Evolutionary conservation across 352 stramenopile genomes (phyloP).

Genomic region (Phytophthora sp.): DNA sequence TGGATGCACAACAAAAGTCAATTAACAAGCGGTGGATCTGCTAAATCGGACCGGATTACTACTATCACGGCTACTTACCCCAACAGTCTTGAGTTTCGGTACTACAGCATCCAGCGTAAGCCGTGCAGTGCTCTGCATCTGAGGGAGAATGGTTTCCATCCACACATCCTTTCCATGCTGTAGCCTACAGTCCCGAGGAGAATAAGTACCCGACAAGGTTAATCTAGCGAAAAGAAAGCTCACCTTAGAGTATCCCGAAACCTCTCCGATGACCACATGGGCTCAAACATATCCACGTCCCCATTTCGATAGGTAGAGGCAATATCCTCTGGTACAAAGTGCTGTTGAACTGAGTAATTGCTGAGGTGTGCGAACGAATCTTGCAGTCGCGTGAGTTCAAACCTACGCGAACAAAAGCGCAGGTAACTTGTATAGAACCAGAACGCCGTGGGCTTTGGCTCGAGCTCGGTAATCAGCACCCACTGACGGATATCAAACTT

Average conservation of each 20-base stretch:
- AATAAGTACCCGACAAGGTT: background rate
- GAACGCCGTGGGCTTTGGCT: constrained; percentile 55
- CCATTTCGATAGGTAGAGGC: background rate
- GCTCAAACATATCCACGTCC: constrained; percentile 17
- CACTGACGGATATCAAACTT: constrained; percentile 92
- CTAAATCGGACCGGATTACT: background rate
- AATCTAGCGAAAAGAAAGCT: background rate
- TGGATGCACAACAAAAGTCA: constrained; percentile 25
- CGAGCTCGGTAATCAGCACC: constrained; percentile 73
- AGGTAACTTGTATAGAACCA: constrained; percentile 81
- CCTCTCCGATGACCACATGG: constrained; percentile 69
- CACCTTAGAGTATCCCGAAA: constrained; percentile 53
- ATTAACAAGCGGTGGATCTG: background rate
- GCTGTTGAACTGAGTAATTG: constrained; percentile 88
- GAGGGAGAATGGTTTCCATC: constrained; percentile 49
- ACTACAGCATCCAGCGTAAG: constrained; percentile 47
- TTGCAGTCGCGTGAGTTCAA: constrained; percentile 47
- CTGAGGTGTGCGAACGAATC: constrained; percentile 80
- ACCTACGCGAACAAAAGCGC: constrained; percentile 71
- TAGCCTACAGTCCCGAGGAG: constrained; percentile 20
- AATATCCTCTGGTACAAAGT: constrained; percentile 31
- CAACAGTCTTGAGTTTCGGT: constrained; percentile 54
- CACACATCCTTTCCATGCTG: constrained; percentile 55
- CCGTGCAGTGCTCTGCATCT: constrained; percentile 61
- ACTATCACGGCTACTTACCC: constrained; percentile 42